Base-by-base conservation (phyloP, 345 rosid species). In the Tarenaya hassleriana region DNA sequence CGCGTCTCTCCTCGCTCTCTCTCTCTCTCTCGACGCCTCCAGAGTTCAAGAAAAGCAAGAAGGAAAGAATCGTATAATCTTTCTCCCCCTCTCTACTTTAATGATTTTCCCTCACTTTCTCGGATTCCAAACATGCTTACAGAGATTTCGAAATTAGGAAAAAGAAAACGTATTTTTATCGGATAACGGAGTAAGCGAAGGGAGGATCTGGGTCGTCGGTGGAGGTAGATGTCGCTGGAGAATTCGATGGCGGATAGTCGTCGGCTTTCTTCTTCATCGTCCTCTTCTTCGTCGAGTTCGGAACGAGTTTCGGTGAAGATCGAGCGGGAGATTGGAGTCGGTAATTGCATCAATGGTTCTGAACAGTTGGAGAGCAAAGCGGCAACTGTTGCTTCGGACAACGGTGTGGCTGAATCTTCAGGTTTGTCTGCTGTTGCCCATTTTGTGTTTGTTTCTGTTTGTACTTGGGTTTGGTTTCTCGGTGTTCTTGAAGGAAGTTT, bases 161-260 rank as follows among this genome's bases (percentile, higher is more conserved):
- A 0, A 33, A 21, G 38, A 0, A 20, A 29, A 52, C 38, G 29
- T 56, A 12, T 33, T 12, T 5, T 12, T 13, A 37, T 41, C 29
- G 29, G 29, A 24, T 24, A 24, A 32, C 17, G 41, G 21, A 35
- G 19, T 13, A 20, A 21, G 43, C 27, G 14, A 56, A 64, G 15
- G 0, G 16, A 58, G 66, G 90, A 76, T 79, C 84, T 60, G 78
- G 73, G 73, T 66, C 81, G 41, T 56, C 41, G 52, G 34, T 63
- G 16, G 61, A 37, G 34, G 16, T 18, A 50, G 60, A 10, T 47
- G 60, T 15, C 64, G 52, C 41, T 56, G 48, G 37, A 52, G 56
- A 41, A 42, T 33, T 65, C 33, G 66, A 82, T 75, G 84, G 75
- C 66, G 54, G 81, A 75, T 21, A 60, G 8, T 63, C 80, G 18